Percentiles rank a stretch among this genome's conserved stretches.
phyloP scores from a whole-genome alignment of 2,329 filamentous ascomycete species.

The Aspergillus versicolor region DNA sequence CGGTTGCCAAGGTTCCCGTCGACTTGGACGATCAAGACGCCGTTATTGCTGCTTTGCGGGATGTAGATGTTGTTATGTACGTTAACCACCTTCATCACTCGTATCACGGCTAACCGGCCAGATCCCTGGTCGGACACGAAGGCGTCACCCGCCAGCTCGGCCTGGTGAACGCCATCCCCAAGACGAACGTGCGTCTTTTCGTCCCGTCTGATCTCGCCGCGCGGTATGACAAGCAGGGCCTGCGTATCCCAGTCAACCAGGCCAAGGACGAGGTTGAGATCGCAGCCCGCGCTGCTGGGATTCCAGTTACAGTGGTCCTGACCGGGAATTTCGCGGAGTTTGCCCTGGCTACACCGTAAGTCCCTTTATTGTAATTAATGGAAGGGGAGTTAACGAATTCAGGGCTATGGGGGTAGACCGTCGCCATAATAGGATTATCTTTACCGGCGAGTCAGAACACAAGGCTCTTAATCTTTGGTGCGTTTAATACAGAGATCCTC shows the following conservation, averaged over 20 bases:
- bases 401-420: slow-evolving; percentile 17
- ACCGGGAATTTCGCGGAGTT: slow-evolving; percentile 19
- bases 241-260: slow-evolving; percentile 8
- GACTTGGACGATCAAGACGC: slow-evolving; percentile 15
- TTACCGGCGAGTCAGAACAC: slow-evolving; percentile 10
- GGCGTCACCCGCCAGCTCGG: slow-evolving; percentile 11
- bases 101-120: slow-evolving; percentile 3
- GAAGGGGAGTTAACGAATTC: too few relatives aligned
- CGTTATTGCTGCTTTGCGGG: slow-evolving; percentile 8
- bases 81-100: too few relatives aligned
- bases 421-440: slow-evolving; percentile 13
- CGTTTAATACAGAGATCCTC: too few relatives aligned
- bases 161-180: slow-evolving; percentile 19
- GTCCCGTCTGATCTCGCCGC: slow-evolving; percentile 16
- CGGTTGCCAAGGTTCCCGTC: slow-evolving; percentile 12
- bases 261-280: slow-evolving; percentile 15
- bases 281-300: slow-evolving; percentile 16
- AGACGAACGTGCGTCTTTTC: slow-evolving; percentile 20
- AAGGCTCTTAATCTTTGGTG: slow-evolving; percentile 16
- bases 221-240: slow-evolving; percentile 15
- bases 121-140: slow-evolving; percentile 21
- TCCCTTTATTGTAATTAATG: not conserved
- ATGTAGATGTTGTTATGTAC: slow-evolving; percentile 23
- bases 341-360: slow-evolving; percentile 12
- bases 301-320: slow-evolving; percentile 15